Percentiles rank a stretch among this genome's conserved stretches.
These are phyloP conservation scores for Manihot esculenta DNA, from an alignment of 441 rosid species.

Conservation along the genomic window DNA sequence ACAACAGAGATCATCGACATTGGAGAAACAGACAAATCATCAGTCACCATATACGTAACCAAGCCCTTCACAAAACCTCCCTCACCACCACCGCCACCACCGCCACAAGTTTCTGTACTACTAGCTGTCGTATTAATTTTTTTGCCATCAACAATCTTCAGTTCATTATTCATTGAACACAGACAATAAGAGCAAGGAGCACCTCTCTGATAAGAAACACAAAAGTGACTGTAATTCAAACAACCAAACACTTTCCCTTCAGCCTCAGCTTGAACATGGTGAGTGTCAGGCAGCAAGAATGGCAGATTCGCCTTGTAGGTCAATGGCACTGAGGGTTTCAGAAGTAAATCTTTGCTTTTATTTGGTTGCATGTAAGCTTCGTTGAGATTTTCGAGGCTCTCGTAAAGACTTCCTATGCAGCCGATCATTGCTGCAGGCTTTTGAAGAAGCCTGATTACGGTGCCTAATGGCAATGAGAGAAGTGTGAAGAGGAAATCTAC, in stretches of 20 bases:
- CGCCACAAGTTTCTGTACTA: not conserved
- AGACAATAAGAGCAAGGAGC: not conserved
- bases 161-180: not conserved
- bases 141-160: not conserved
- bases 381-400: too few species aligned
- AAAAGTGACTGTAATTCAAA: not conserved
- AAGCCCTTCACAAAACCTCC: slow-evolving; percentile 34
- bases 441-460: slow-evolving; percentile 13
- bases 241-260: not conserved
- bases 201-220: not conserved
- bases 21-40: slow-evolving; percentile 29
- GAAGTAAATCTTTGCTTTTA: slow-evolving; percentile 6
- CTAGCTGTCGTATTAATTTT: not conserved
- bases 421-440: slow-evolving; percentile 18
- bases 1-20: slow-evolving; percentile 30
- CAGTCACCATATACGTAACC: slow-evolving; percentile 35
- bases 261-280: too few species aligned
- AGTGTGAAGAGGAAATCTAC: slow-evolving; percentile 30
- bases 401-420: not conserved
- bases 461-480: slow-evolving; percentile 20
- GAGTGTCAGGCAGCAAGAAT: not conserved
- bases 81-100: not conserved
- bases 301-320: too few species aligned
- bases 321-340: not conserved
- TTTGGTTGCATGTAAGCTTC: slow-evolving; percentile 15